phyloP scores from a whole-genome alignment of 768 basidiomycete genomes.

The Lactarius hatsudake region DNA sequence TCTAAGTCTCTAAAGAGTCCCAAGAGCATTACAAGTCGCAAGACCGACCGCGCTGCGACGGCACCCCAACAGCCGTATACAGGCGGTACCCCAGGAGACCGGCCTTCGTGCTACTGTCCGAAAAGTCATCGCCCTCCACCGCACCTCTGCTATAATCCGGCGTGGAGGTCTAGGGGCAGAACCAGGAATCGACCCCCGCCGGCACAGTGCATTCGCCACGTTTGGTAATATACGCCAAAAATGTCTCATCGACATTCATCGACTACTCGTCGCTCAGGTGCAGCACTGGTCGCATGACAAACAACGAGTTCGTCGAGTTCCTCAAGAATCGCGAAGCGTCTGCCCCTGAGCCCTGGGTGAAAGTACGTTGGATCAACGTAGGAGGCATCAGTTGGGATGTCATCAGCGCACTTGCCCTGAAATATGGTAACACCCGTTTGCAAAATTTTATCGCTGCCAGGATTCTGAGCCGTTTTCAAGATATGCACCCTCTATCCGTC shows the following conservation, averaged over 20 bases:
- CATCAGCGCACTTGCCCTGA: slow-evolving; percentile 61
- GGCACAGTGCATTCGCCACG: slow-evolving; percentile 50
- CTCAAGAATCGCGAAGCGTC: slow-evolving; percentile 46
- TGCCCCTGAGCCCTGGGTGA: slow-evolving; percentile 56
- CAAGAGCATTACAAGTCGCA: neutral
- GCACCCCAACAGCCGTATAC: slow-evolving; percentile 20
- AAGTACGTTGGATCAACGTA: slow-evolving; percentile 74
- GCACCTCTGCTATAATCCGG: slow-evolving; percentile 42
- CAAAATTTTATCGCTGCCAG: neutral
- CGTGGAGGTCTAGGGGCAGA: slow-evolving; percentile 56
- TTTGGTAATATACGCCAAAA: slow-evolving; percentile 59
- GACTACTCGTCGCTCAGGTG: slow-evolving; percentile 62
- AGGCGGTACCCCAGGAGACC: slow-evolving; percentile 47
- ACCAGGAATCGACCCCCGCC: slow-evolving; percentile 67
- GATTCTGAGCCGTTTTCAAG: slow-evolving; percentile 33
- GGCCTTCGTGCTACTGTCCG: slow-evolving; percentile 54
- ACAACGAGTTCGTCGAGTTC: slow-evolving; percentile 57
- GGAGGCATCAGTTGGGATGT: slow-evolving; percentile 71
- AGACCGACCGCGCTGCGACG: slow-evolving; percentile 7
- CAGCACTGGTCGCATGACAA: slow-evolving; percentile 55
- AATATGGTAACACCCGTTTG: slow-evolving; percentile 47
- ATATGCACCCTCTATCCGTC: slow-evolving; percentile 66
- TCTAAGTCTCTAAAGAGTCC: neutral
- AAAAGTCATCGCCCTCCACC: slow-evolving; percentile 62
- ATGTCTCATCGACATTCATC: slow-evolving; percentile 64